phyloP scores from a whole-genome alignment of 495 filamentous ascomycete species.

The Talaromyces trachyspermus region DNA sequence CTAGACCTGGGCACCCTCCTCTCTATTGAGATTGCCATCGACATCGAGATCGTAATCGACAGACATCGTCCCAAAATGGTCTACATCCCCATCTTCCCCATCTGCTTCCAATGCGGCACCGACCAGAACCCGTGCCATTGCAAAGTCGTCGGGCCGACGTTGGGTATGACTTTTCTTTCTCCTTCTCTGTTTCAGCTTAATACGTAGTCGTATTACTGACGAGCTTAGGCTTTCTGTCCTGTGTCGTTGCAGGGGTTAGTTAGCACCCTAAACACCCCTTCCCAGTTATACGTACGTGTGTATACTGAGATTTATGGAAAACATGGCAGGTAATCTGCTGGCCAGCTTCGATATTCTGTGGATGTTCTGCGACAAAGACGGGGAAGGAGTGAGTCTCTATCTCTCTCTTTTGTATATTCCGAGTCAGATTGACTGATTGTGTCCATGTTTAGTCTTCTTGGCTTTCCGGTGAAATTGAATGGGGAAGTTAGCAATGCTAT shows the following conservation, averaged over 20 bases:
- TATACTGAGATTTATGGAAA: not conserved
- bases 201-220: not conserved
- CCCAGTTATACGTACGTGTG: not conserved
- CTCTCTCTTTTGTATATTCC: not conserved
- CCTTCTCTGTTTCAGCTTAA: not conserved
- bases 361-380: constrained; percentile 48
- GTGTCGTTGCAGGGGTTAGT: constrained; percentile 6
- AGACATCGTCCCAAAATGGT: constrained; percentile 7
- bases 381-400: constrained; percentile 44
- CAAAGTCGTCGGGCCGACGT: constrained; percentile 54
- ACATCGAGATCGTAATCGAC: not conserved
- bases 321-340: constrained; percentile 55
- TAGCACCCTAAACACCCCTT: too few species aligned
- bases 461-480: constrained; percentile 47
- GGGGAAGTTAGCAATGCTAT: constrained; percentile 46
- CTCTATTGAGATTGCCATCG: too few species aligned
- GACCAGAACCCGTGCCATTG: constrained; percentile 57
- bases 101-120: constrained; percentile 50
- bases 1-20: not conserved
- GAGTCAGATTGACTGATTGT: too few species aligned
- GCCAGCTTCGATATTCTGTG: constrained; percentile 52
- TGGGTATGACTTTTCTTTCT: constrained; percentile 30
- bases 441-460: constrained; percentile 43
- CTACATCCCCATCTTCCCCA: constrained; percentile 26
- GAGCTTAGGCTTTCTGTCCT: not conserved